phyloP scores from a whole-genome alignment of 495 filamentous ascomycete genomes.

The Penicillium chermesinum region DNA sequence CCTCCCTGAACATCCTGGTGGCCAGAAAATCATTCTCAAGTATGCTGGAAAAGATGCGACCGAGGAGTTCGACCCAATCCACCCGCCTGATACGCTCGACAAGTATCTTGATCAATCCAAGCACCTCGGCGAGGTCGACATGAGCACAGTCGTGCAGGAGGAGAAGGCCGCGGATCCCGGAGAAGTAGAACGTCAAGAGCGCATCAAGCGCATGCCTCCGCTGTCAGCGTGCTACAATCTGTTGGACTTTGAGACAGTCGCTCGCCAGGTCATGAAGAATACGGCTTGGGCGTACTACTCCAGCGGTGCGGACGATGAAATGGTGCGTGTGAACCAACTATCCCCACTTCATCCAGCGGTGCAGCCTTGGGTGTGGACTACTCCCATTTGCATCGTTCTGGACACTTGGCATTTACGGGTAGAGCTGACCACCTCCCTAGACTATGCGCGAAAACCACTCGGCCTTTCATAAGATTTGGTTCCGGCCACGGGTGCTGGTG shows the following conservation, averaged over 20 bases:
- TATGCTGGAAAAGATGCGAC: conserved; percentile 86
- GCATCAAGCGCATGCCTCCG: not conserved
- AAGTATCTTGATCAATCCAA: conserved; percentile 67
- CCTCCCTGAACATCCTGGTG: conserved; percentile 78
- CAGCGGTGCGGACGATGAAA: conserved; percentile 79
- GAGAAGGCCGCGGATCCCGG: conserved; percentile 11
- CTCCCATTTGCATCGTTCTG: too few relatives aligned
- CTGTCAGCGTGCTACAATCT: conserved; percentile 47
- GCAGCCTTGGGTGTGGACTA: too few relatives aligned
- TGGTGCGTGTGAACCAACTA: conserved; percentile 19
- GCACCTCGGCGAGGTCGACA: conserved; percentile 70
- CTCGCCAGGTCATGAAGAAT: conserved; percentile 66
- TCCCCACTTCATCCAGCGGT: too few relatives aligned
- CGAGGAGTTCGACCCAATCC: conserved; percentile 89
- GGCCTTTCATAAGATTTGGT: conserved; percentile 97
- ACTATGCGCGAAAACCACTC: conserved; percentile 95
- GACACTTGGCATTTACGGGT: too few relatives aligned
- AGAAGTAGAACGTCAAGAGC: conserved; percentile 8
- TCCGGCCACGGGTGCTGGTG: conserved; percentile 77
- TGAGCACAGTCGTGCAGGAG: conserved; percentile 52
- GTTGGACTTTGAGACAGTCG: conserved; percentile 63
- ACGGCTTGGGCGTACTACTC: conserved; percentile 96
- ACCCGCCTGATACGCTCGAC: conserved; percentile 80
- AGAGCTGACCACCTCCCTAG: conserved; percentile 32
- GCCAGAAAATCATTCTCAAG: conserved; percentile 77